phyloP scores from a whole-genome alignment of 2,329 filamentous ascomycete genomes.

The Penicillium sp. region DNA sequence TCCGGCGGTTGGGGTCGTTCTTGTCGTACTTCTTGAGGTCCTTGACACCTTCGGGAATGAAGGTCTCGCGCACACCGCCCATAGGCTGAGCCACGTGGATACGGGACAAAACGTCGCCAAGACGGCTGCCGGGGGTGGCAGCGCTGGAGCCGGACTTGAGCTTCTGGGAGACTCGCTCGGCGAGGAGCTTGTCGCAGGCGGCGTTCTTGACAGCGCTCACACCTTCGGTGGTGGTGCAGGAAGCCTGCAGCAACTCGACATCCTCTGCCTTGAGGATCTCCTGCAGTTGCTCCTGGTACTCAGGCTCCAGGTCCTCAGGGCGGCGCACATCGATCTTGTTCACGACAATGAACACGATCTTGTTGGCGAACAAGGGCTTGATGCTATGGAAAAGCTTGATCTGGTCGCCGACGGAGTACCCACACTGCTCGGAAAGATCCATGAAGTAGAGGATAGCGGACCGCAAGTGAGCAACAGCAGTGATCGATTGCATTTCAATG shows the following conservation, averaged over 20 bases:
- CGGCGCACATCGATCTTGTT: conserved; percentile 95
- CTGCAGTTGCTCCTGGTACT: conserved; percentile 68
- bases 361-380: conserved; percentile 93
- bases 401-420: conserved; percentile 85
- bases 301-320: conserved; percentile 75
- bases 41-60: conserved; percentile 78
- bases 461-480: conserved; percentile 89
- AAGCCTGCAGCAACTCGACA: conserved; percentile 85
- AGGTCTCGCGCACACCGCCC: conserved; percentile 70
- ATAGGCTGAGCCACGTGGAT: conserved; percentile 96
- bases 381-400: conserved; percentile 93
- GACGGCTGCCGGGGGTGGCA: conserved; percentile 63
- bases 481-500: conserved; percentile 98
- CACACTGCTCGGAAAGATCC: conserved; percentile 93
- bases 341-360: conserved; percentile 89
- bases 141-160: conserved; percentile 78
- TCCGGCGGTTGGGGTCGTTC: conserved; percentile 70
- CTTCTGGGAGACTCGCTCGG: conserved; percentile 89
- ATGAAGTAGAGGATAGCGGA: conserved; percentile 97
- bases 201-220: conserved; percentile 92
- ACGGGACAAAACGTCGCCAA: conserved; percentile 81
- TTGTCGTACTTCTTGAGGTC: conserved; percentile 81
- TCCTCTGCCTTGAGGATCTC: conserved; percentile 74
- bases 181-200: conserved; percentile 84
- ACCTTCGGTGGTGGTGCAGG: conserved; percentile 88